Evolutionary conservation across 805 yeast genomes (phyloP).

Genomic region (Ogataea nonfermentans): DNA sequence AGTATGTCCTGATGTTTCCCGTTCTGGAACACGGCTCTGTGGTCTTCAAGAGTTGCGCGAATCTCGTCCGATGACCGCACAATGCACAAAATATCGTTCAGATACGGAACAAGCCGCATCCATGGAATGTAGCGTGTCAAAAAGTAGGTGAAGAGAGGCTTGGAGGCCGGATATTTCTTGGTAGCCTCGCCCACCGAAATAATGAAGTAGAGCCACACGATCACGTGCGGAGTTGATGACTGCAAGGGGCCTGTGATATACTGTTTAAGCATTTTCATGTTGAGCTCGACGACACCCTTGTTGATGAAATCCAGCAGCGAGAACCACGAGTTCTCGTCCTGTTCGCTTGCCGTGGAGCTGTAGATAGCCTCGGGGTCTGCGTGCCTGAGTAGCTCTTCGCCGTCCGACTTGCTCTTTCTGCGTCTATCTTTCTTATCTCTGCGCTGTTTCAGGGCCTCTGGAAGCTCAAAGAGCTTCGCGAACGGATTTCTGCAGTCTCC

Average conservation of each 20-base stretch:
- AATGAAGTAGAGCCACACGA: slow-evolving; percentile 76
- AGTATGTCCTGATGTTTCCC: slow-evolving; percentile 39
- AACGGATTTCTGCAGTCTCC: slow-evolving; percentile 76
- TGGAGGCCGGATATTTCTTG: slow-evolving; percentile 43
- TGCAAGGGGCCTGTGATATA: slow-evolving; percentile 71
- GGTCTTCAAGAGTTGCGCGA: slow-evolving; percentile 16
- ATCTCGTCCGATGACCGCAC: slow-evolving; percentile 29
- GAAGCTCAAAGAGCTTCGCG: slow-evolving; percentile 68
- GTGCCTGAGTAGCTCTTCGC: slow-evolving; percentile 11
- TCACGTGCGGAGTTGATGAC: slow-evolving; percentile 67
- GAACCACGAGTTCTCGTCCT: slow-evolving; percentile 50
- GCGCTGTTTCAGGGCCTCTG: slow-evolving; percentile 69
- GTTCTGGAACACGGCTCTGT: slow-evolving; percentile 7
- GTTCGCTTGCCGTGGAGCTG: slow-evolving; percentile 30
- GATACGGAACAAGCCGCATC: slow-evolving; percentile 59
- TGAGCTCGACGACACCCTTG: slow-evolving; percentile 62
- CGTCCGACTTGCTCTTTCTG: slow-evolving; percentile 38
- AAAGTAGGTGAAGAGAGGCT: slow-evolving; percentile 47
- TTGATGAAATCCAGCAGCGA: slow-evolving; percentile 53
- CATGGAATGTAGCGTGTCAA: slow-evolving; percentile 64
- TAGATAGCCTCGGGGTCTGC: slow-evolving; percentile 25
- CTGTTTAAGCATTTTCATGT: slow-evolving; percentile 64
- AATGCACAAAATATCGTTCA: slow-evolving; percentile 53
- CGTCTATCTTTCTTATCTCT: slow-evolving; percentile 70
- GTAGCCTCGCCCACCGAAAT: slow-evolving; percentile 60